Conservation (phyloP, 2,329 filamentous ascomycete species). For the Pseudogymnoascus sp. region DNA sequence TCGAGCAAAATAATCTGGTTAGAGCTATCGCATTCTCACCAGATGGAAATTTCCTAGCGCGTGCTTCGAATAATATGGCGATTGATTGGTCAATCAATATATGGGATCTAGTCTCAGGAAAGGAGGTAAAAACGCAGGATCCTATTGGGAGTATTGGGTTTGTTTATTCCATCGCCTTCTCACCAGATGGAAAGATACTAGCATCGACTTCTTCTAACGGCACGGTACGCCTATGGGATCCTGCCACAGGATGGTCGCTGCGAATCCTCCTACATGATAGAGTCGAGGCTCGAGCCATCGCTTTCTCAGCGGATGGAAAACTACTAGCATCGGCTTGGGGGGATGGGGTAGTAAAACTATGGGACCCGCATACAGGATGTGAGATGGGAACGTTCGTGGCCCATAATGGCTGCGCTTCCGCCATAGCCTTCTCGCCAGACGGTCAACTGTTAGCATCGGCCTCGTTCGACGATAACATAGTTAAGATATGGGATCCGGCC, state of each 20-base stretch:
- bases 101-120: neutral
- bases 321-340: neutral
- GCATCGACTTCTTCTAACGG: neutral
- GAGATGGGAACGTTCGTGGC: conserved; percentile 1
- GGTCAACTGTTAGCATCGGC: neutral
- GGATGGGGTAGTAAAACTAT: conserved; percentile 8
- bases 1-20: neutral
- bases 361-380: conserved; percentile 7
- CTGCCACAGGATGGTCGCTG: neutral
- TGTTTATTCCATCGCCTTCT: neutral
- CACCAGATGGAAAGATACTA: conserved; percentile 5
- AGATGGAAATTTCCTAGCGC: neutral
- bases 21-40: neutral
- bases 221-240: neutral
- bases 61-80: neutral
- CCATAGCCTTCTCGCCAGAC: conserved; percentile 12
- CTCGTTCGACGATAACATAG: neutral
- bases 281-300: neutral
- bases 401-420: neutral
- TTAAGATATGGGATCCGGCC: conserved; percentile 7
- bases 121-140: neutral
- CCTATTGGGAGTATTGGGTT: neutral
- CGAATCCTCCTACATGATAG: neutral
- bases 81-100: neutral
- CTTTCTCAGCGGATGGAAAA: conserved; percentile 11